Evolutionary conservation across 768 basidiomycete genomes (phyloP).

Genomic region (Tubosaeta sp.): DNA sequence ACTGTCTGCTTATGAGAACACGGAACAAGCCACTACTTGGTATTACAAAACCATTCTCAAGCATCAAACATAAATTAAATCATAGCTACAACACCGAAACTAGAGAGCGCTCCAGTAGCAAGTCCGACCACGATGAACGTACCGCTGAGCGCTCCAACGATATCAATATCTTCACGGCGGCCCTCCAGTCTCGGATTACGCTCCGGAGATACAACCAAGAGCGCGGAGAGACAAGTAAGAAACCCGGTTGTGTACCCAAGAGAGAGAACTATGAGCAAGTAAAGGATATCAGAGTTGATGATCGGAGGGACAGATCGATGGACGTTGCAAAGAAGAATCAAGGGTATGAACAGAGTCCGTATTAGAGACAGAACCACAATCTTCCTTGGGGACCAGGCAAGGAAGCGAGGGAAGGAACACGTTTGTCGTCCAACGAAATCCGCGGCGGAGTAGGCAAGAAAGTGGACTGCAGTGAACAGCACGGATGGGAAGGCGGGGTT

Average conservation of each 20-base stretch:
- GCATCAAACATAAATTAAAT: slow-evolving; percentile 28
- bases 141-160: slow-evolving; percentile 75
- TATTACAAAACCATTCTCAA: no score
- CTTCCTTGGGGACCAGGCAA: slow-evolving; percentile 64
- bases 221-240: slow-evolving; percentile 72
- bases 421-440: slow-evolving; percentile 67
- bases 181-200: slow-evolving; percentile 73
- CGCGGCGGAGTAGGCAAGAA: slow-evolving; percentile 68
- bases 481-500: slow-evolving; percentile 67
- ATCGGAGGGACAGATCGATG: slow-evolving; percentile 43
- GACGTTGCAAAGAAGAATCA: slow-evolving; percentile 86
- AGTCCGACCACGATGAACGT: slow-evolving; percentile 79
- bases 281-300: slow-evolving; percentile 74
- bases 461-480: slow-evolving; percentile 77
- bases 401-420: slow-evolving; percentile 60
- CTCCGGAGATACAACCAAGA: slow-evolving; percentile 74
- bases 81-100: slow-evolving; percentile 71
- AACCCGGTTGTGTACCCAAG: slow-evolving; percentile 83
- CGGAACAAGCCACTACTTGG: no score
- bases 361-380: slow-evolving; percentile 62
- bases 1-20: no score
- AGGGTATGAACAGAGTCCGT: slow-evolving; percentile 78
- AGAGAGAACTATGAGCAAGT: slow-evolving; percentile 69
- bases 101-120: slow-evolving; percentile 68
- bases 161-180: slow-evolving; percentile 74